These are phyloP conservation scores for Linnemannia hyalina DNA, from an alignment of 192 early-diverging fungal species.

Conservation along the genomic window DNA sequence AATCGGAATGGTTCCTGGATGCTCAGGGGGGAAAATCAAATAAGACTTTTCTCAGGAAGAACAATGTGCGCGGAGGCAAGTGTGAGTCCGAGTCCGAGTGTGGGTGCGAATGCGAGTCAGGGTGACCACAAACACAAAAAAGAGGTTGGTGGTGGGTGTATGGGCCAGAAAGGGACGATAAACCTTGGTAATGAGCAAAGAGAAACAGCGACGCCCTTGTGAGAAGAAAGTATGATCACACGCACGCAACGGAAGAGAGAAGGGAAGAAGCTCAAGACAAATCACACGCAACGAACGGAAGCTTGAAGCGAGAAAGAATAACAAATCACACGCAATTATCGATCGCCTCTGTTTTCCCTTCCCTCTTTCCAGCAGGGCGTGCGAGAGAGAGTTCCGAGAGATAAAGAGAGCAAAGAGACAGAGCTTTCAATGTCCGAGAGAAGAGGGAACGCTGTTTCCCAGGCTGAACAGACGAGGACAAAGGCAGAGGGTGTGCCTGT, in stretches of 20 bases:
- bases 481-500: background rate
- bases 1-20: background rate
- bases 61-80: background rate
- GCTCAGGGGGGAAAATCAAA: background rate
- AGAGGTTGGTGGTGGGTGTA: background rate
- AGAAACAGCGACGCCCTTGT: background rate
- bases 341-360: too few relatives aligned
- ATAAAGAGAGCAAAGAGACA: background rate
- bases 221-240: background rate
- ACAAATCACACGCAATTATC: too few relatives aligned
- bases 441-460: background rate
- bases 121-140: background rate
- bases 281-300: conserved; percentile 4
- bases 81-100: background rate
- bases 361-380: too few relatives aligned
- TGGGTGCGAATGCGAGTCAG: background rate
- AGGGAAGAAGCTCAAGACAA: background rate
- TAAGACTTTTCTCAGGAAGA: background rate
- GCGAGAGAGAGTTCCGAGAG: background rate
- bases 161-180: background rate
- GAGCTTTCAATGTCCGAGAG: background rate
- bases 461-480: background rate
- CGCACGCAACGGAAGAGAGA: background rate
- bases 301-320: background rate
- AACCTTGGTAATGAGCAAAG: background rate